phyloP scores from a whole-genome alignment of 306 rosid genomes.

The Cucurbita argyrosperma region DNA sequence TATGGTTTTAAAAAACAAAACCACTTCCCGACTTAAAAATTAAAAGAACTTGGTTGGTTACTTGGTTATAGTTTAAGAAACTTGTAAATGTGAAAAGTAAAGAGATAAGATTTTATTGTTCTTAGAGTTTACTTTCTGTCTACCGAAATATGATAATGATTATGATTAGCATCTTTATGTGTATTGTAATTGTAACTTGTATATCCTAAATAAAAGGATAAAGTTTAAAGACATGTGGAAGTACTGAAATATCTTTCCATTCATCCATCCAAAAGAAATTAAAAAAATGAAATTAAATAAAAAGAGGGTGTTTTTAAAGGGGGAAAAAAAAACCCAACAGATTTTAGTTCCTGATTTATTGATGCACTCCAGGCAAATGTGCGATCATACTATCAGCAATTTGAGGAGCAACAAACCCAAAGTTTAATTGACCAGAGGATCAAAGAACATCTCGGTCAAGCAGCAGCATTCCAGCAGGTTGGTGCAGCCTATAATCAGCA shows the following conservation, averaged over 20 bases:
- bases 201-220: neutral
- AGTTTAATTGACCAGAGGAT: slow-evolving; percentile 88
- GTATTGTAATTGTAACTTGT: neutral
- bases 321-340: too few relatives aligned
- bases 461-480: slow-evolving; percentile 81
- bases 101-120: neutral
- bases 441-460: slow-evolving; percentile 92
- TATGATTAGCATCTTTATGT: neutral
- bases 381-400: slow-evolving; percentile 75
- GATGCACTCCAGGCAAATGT: slow-evolving; percentile 55
- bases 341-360: neutral
- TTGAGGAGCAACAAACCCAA: slow-evolving; percentile 95
- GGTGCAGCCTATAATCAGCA: slow-evolving; percentile 80
- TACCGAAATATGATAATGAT: neutral
- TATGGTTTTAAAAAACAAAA: too few relatives aligned
- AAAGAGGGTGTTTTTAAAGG: neutral
- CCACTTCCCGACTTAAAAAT: neutral
- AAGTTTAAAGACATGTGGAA: neutral
- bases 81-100: neutral
- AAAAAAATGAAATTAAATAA: too few relatives aligned
- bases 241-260: neutral
- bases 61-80: neutral
- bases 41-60: neutral
- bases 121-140: neutral
- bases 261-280: neutral